Evolutionary conservation across 2,329 filamentous ascomycete species (phyloP).

Genomic region (Trichoderma sp.): DNA sequence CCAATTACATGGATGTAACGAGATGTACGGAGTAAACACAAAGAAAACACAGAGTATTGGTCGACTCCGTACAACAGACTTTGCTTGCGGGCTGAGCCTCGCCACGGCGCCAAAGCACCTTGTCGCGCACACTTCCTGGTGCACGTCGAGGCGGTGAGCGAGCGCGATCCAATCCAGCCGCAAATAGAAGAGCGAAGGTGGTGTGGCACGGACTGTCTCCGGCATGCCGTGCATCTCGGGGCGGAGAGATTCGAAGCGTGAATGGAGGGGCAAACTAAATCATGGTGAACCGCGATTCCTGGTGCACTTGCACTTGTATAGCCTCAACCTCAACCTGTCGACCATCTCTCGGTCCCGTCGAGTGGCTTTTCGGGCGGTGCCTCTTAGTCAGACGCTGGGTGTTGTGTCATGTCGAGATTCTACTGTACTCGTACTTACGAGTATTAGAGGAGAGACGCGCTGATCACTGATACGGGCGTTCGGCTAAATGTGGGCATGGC

Average conservation of each 20-base stretch:
- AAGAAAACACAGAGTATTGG: too few relatives aligned
- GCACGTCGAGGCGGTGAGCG: constrained; percentile 20
- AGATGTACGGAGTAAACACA: not conserved
- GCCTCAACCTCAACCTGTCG: not conserved
- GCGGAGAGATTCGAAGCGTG: constrained; percentile 5
- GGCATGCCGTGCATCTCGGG: constrained; percentile 19
- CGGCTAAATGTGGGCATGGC: constrained; percentile 17
- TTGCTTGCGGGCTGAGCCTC: constrained; percentile 5
- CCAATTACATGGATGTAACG: not conserved
- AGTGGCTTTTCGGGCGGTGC: not conserved
- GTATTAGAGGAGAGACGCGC: not conserved
- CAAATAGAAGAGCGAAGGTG: constrained; percentile 13
- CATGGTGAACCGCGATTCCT: not conserved
- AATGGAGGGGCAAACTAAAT: constrained; percentile 7
- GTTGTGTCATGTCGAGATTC: not conserved
- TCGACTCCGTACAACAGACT: too few relatives aligned
- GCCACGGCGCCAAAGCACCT: constrained; percentile 17
- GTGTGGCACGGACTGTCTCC: constrained; percentile 20
- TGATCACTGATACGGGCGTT: constrained; percentile 15
- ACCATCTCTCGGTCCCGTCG: not conserved
- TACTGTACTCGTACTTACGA: not conserved
- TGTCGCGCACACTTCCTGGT: constrained; percentile 16
- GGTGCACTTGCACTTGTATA: not conserved
- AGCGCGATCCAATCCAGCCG: constrained; percentile 19
- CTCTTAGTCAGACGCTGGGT: constrained; percentile 13